phyloP scores from a whole-genome alignment of 257 asterid species.

The Fraxinus pennsylvanica region DNA sequence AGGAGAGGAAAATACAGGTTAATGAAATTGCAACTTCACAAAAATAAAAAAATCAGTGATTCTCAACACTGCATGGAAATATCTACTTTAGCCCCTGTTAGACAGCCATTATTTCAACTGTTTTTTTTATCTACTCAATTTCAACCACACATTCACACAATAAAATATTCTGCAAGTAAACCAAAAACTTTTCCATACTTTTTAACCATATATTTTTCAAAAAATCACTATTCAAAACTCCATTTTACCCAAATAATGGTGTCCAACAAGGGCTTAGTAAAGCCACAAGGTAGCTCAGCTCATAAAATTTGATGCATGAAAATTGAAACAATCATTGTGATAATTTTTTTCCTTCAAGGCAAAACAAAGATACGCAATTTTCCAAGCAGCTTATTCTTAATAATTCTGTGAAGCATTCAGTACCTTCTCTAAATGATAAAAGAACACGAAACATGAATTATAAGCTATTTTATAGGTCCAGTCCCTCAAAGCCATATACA shows the following conservation, averaged over 20 bases:
- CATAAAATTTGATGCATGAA: not conserved
- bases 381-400: too few relatives aligned
- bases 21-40: not conserved
- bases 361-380: not conserved
- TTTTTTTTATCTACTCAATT: too few relatives aligned
- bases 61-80: not conserved
- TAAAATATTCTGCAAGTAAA: too few relatives aligned
- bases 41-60: not conserved
- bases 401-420: not conserved
- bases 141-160: too few relatives aligned
- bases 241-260: too few relatives aligned
- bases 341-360: not conserved
- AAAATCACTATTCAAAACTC: too few relatives aligned
- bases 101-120: too few relatives aligned
- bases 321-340: not conserved
- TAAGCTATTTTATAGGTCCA: conserved; percentile 1
- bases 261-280: not conserved
- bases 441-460: not conserved
- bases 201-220: too few relatives aligned
- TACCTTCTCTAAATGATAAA: not conserved
- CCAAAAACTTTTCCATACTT: too few relatives aligned
- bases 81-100: too few relatives aligned
- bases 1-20: not conserved
- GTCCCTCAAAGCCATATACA: not conserved
- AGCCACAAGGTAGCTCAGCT: not conserved